Base-by-base conservation (phyloP, 495 filamentous ascomycete genomes). In the Rostrohypoxylon terebratum region DNA sequence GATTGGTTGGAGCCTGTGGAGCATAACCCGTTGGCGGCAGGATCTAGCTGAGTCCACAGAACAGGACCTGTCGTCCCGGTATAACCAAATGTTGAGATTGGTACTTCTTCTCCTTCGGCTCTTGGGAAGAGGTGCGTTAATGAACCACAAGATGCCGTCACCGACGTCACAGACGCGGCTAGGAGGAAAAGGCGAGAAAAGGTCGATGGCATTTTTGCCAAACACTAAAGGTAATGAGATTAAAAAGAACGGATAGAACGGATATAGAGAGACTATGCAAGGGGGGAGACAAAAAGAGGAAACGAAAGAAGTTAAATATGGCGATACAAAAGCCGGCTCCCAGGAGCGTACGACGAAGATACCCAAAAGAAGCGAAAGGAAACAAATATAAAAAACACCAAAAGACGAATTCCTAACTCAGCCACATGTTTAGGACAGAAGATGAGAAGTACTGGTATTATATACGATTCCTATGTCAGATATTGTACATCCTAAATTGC, bases 1-100 rank as follows among this genome's bases (percentile, higher is more conserved):
- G 90, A 91, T 75, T 92, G 90, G 14, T 82, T 75, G 48, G 74
- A 83, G 28, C 90, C 89, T 0, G 77, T 81, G 34, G 83, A 81
- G 77, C 90, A 92, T 16, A 74, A 59, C 11, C 59, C 74, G 66
- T 88, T 87, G 38, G 73, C 79, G 3, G 79, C 77, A 9, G 47
- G 45, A 48, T 82, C 79, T 16, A 92, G 76, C 6, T 79, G 77
- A 62, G 86, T 81, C 90, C 90, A 92, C 70, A 85, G 82, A 57
- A 90, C 65, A 14, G 90, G 89, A 0, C 89, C 89, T 48, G 75
- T 81, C 1, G 67, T 57, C 14, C 82, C 87, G 10, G 78, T 82
- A 68, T 91, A 91, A 21, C 84, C 83, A 72, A 85, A 89, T 0
- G 53, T 77, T 3, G 64, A 61, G 18, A 81, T 64, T 3, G 73